Evolutionary conservation across 2,329 filamentous ascomycete species (phyloP), one percentile per base, ranked within the genome.

Genomic region (Plenodomus lindquistii): DNA sequence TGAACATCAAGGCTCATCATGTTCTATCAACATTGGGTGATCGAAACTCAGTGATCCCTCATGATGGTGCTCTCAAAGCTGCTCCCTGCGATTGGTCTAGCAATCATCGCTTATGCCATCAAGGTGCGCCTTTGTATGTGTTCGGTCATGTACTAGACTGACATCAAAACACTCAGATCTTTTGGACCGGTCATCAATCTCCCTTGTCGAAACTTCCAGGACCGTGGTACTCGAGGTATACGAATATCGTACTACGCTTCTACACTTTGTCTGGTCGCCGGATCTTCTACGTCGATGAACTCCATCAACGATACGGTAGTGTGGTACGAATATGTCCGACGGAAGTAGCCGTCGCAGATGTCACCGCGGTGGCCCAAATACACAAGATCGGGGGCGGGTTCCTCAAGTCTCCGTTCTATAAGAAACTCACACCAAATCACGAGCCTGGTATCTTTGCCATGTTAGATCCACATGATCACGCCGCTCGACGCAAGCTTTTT

Each of bases 401-500:
- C 40, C 51, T 65, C 3, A 79, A 79, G 50, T 69, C 63, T 1
- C 51, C 63, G 2, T 77, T 71, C 67, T 78, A 79, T 49, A 31
- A 55, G 22, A 24, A 24, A 10, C 22, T 24, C 22, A 24, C 22
- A 10, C 22, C 22, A 46, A 50, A 4, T 40, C 66, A 3, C 63
- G 65, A 6, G 22, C 55, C 52, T 3, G 65, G 60, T 7, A 54
- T 75, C 9, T 77, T 77, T 46, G 63, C 67, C 11, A 72, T 75
- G 70, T 61, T 57, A 1, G 67, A 74, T 37, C 61, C 62, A 1
- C 63, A 66, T 24, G 52, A 57, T n/a, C 73, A 77, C 50, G 66
- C 63, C 17, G 57, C 55, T 3, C 55, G 73, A 20, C 54, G 75
- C 15, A 69, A 63, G 48, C 50, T 76, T 4, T 66, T 77, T 37